phyloP scores from a whole-genome alignment of 768 basidiomycete species.

The Mycena belliarum region DNA sequence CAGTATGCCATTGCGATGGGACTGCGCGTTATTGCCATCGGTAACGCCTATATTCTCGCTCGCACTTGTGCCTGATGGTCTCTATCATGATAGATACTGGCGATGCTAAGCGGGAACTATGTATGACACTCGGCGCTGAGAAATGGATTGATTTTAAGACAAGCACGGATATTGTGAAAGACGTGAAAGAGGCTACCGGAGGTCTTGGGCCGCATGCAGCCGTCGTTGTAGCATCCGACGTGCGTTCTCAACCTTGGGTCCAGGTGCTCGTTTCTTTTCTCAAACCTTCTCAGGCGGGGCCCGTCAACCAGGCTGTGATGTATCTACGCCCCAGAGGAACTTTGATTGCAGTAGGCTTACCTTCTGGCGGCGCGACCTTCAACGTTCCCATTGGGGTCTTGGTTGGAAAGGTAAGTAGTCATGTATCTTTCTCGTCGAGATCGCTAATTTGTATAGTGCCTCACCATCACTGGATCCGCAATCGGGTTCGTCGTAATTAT shows the following conservation, averaged over 20 bases:
- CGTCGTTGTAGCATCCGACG: slow-evolving; percentile 56
- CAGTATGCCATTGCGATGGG: slow-evolving; percentile 82
- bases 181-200: slow-evolving; percentile 59
- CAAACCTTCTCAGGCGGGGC: slow-evolving; percentile 28
- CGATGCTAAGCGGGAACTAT: slow-evolving; percentile 62
- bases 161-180: slow-evolving; percentile 56
- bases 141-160: slow-evolving; percentile 79
- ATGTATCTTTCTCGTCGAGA: neutral
- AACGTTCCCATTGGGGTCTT: slow-evolving; percentile 48
- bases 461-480: slow-evolving; percentile 31
- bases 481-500: slow-evolving; percentile 33
- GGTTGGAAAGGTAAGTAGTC: slow-evolving; percentile 33
- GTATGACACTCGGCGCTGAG: slow-evolving; percentile 55
- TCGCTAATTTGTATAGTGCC: neutral
- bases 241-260: neutral
- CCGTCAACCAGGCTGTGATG: slow-evolving; percentile 57
- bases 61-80: slow-evolving; percentile 37
- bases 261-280: neutral
- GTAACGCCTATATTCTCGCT: slow-evolving; percentile 23
- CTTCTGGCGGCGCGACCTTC: slow-evolving; percentile 47
- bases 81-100: slow-evolving; percentile 58
- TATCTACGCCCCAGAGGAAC: slow-evolving; percentile 72
- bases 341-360: slow-evolving; percentile 73
- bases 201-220: slow-evolving; percentile 75
- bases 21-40: slow-evolving; percentile 59